These are phyloP conservation scores for Nicotiana tomentosiformis DNA, from an alignment of 257 asterid species.

Conservation along the genomic window DNA sequence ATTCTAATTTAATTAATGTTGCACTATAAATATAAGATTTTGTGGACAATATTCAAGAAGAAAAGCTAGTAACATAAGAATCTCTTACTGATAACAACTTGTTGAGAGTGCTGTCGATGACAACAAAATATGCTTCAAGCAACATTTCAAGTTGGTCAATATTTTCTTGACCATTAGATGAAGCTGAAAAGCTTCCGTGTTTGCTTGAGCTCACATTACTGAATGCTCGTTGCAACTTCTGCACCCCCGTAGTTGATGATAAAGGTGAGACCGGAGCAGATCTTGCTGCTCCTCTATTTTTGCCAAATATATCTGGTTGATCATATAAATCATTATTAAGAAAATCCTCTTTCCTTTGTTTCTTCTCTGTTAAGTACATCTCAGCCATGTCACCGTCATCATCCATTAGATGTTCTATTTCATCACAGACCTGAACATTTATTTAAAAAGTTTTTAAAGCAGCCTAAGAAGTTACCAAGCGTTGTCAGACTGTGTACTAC, in stretches of 20 bases:
- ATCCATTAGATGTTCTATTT: slow-evolving; percentile 93
- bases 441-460: not conserved
- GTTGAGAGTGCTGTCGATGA: slow-evolving; percentile 78
- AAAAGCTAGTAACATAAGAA: not conserved
- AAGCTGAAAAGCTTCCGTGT: slow-evolving; percentile 75
- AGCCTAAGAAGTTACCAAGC: not conserved
- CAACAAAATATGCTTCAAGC: slow-evolving; percentile 91
- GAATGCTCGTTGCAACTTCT: slow-evolving; percentile 72
- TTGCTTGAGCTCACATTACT: slow-evolving; percentile 73
- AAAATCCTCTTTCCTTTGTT: slow-evolving; percentile 61
- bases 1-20: not conserved
- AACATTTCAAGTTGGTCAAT: slow-evolving; percentile 97
- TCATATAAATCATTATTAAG: slow-evolving; percentile 39
- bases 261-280: slow-evolving; percentile 91
- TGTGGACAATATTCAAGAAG: not conserved
- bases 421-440: slow-evolving; percentile 69
- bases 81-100: slow-evolving; percentile 76
- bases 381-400: slow-evolving; percentile 99
- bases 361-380: slow-evolving; percentile 97
- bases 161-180: slow-evolving; percentile 63
- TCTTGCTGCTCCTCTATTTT: slow-evolving; percentile 32
- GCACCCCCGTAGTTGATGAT: slow-evolving; percentile 49
- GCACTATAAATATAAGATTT: not conserved
- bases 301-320: slow-evolving; percentile 30
- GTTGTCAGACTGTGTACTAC: not conserved